Evolutionary conservation across 441 rosid genomes (phyloP).

Genomic region (Brassica balearica): DNA sequence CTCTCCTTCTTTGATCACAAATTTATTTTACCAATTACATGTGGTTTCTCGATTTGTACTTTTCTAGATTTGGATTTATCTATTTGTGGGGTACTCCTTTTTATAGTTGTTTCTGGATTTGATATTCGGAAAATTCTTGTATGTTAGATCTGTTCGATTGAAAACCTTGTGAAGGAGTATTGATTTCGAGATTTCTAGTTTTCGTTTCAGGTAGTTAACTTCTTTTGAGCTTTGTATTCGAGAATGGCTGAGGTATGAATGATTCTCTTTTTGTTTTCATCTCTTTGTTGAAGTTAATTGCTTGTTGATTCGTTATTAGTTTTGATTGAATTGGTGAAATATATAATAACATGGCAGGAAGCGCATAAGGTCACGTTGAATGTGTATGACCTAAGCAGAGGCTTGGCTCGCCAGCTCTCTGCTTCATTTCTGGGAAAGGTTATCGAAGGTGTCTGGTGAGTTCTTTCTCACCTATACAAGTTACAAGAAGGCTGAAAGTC

Average conservation of each 20-base stretch:
- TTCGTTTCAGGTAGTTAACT: constrained; percentile 14
- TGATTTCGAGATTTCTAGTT: neutral
- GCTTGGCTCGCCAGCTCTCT: constrained; percentile 91
- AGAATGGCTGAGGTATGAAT: constrained; percentile 75
- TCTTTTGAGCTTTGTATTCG: neutral
- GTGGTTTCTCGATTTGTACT: constrained; percentile 1
- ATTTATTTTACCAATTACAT: neutral
- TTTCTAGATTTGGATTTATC: constrained; percentile 20
- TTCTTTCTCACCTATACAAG: too few species aligned
- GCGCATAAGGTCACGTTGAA: constrained; percentile 73
- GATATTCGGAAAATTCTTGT: neutral
- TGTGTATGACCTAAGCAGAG: constrained; percentile 91
- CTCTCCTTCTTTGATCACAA: neutral
- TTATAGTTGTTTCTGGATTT: neutral
- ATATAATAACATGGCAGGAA: constrained; percentile 57
- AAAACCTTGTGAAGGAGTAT: neutral
- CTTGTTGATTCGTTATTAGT: neutral
- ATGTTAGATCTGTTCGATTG: constrained; percentile 22
- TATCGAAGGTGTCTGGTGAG: constrained; percentile 93
- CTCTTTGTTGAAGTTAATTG: too few species aligned
- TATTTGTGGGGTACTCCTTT: constrained; percentile 7
- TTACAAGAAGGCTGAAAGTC: too few species aligned
- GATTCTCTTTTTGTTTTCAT: neutral
- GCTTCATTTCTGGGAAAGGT: constrained; percentile 76
- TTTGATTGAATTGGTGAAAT: constrained; percentile 11